Evolutionary conservation across 129 eudicot species (phyloP), one percentile per base, ranked within the genome.

Genomic region (Erigeron canadensis): DNA sequence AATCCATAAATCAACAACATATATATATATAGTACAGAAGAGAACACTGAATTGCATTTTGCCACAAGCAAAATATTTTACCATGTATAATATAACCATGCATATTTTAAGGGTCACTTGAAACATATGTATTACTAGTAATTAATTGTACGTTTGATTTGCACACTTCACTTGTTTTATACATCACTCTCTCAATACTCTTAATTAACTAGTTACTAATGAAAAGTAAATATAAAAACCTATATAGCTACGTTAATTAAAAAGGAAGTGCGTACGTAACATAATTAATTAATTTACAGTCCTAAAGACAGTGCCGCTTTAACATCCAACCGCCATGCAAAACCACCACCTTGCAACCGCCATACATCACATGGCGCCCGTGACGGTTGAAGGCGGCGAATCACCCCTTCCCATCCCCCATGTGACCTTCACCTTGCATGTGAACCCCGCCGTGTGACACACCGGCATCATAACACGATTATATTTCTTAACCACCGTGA

Each of bases 351-450:
- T 11, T 65, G 79, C 90, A 91, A 55, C 75, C 82, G 83, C 97
- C 97, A 88, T 37, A 91, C 96, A 65, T 91, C 97, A 53, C 96
- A 88, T 50, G 96, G 96, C 61, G 88, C 80, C 80, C 75, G 90
- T 86, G 37, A 68, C 22, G 63, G 57, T 21, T 8, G 66, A 34
- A 23, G 73, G 50, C 39, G 81, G 10, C 9, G 17, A 60, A 22
- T 48, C 16, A 6, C n/a, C 67, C 23, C 55, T 46, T 46, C 69
- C 77, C 45, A 56, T 54, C 65, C 89, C 84, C 80, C 89, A 87
- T 69, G 88, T 79, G 60, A 84, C 86, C 82, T 82, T 84, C 72
- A 86, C 86, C 75, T 76, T 61, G 87, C 97, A 91, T 65, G 96
- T 88, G 87, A 91, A 91, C 74, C 75, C 89, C 64, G 77, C 62